phyloP scores from a whole-genome alignment of 805 yeast genomes.

The Yarrowia osloensis region DNA sequence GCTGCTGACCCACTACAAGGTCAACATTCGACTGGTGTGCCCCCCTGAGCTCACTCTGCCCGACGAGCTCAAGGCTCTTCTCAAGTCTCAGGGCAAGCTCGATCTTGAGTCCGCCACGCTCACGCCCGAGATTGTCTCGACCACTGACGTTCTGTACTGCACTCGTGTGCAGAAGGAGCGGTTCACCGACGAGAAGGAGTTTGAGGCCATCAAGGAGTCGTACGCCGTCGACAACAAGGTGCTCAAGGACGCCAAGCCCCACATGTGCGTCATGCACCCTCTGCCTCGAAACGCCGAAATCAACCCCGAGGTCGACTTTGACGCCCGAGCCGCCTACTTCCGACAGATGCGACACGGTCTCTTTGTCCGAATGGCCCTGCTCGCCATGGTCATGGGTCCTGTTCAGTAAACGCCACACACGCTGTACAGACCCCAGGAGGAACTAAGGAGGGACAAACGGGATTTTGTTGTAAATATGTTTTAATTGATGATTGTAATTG shows the following conservation, averaged over 20 bases:
- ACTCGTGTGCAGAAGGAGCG: conserved; percentile 98
- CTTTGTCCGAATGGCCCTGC: conserved; percentile 96
- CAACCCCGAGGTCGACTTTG: conserved; percentile 97
- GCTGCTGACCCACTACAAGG: conserved; percentile 87
- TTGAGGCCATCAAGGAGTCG: conserved; percentile 84
- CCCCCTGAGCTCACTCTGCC: conserved; percentile 90
- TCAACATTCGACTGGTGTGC: conserved; percentile 85
- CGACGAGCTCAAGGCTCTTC: conserved; percentile 63
- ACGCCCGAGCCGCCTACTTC: conserved; percentile 98
- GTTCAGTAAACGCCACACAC: conserved; percentile 48
- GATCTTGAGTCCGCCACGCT: conserved; percentile 72
- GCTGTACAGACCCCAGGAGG: conserved; percentile 6
- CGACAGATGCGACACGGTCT: conserved; percentile 99
- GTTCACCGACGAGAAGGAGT: conserved; percentile 72
- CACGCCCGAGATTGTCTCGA: conserved; percentile 81
- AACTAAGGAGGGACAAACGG: neutral
- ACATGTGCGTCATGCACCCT: conserved; percentile 99
- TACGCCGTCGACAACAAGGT: conserved; percentile 92
- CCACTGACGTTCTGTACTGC: conserved; percentile 93
- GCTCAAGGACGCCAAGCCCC: conserved; percentile 89
- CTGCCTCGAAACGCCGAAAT: conserved; percentile 96
- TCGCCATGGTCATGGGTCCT: conserved; percentile 97
- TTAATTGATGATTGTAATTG: conserved; percentile 17
- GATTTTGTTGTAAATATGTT: conserved; percentile 22
- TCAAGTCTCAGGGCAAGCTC: conserved; percentile 67